Percentiles rank a stretch among this genome's conserved stretches.
These are phyloP conservation scores for Solanum arcanum DNA, from an alignment of 257 asterid genomes.

Conservation along the genomic window DNA sequence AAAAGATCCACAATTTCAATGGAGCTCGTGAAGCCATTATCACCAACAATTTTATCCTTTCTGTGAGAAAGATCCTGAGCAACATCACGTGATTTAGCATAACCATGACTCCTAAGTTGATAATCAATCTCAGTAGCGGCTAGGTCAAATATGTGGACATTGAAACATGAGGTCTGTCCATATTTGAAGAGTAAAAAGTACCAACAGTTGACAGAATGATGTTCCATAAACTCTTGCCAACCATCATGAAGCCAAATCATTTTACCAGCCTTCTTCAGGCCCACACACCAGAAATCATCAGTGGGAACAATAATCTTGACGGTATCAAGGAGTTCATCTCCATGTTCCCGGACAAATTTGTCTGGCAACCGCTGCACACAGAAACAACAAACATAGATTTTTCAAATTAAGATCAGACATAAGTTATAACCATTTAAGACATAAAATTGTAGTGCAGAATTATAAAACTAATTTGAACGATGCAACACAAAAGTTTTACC, in stretches of 20 bases:
- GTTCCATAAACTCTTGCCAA: background rate
- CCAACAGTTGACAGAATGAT: background rate
- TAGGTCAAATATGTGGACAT: conserved; percentile 1
- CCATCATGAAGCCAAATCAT: conserved; percentile 5
- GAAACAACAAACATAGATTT: background rate
- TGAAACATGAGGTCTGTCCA: background rate
- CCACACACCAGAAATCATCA: conserved; percentile 1
- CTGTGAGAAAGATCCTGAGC: background rate
- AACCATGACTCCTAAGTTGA: background rate
- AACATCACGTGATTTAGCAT: background rate
- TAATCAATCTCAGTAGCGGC: conserved; percentile 1
- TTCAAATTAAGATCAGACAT: background rate
- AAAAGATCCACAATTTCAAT: background rate
- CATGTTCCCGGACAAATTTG: background rate
- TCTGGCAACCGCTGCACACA: conserved; percentile 7
- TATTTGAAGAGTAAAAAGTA: conserved; percentile 4
- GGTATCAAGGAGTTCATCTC: background rate
- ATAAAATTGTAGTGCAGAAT: background rate
- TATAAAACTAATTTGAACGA: background rate
- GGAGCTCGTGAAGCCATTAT: background rate
- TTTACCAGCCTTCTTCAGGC: background rate
- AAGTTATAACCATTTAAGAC: background rate
- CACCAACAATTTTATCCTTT: background rate
- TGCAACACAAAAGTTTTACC: background rate
- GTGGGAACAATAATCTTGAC: background rate